phyloP scores from a whole-genome alignment of 2,329 filamentous ascomycete genomes.

The Massarina eburnea region DNA sequence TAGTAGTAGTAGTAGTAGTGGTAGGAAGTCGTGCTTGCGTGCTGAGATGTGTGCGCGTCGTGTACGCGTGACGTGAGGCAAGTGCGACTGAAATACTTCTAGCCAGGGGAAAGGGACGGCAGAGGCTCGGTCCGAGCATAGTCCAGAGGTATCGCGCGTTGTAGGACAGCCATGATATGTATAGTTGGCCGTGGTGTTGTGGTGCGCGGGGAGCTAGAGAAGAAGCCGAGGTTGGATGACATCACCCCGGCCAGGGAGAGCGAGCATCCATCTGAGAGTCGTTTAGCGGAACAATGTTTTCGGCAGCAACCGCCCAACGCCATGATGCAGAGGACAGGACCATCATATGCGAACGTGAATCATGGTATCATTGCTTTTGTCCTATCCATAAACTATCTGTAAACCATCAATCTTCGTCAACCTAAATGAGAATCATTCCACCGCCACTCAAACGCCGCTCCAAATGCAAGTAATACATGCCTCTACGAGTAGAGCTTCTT shows the following conservation, averaged over 20 bases:
- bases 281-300: not conserved
- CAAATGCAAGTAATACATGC: slow-evolving; percentile 28
- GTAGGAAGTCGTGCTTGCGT: not conserved
- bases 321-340: no score
- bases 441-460: slow-evolving; percentile 27
- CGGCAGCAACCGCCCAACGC: no score
- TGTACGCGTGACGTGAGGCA: not conserved
- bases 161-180: slow-evolving; percentile 22
- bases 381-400: slow-evolving; percentile 24
- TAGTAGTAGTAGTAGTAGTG: not conserved
- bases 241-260: slow-evolving; percentile 5
- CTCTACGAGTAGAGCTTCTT: slow-evolving; percentile 95
- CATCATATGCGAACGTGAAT: not conserved
- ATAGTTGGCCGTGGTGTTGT: slow-evolving; percentile 19
- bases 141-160: slow-evolving; percentile 12
- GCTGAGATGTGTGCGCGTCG: no score
- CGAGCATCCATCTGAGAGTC: slow-evolving; percentile 12
- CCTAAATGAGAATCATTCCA: slow-evolving; percentile 20
- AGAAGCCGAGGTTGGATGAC: slow-evolving; percentile 36
- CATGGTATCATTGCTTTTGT: slow-evolving; percentile 42
- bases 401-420: slow-evolving; percentile 25
- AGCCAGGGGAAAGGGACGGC: slow-evolving; percentile 12
- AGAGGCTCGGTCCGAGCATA: slow-evolving; percentile 25
- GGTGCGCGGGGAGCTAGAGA: slow-evolving; percentile 25
- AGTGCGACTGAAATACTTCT: not conserved